phyloP scores from a whole-genome alignment of 805 yeast species.

The Ogataea glucozyma region DNA sequence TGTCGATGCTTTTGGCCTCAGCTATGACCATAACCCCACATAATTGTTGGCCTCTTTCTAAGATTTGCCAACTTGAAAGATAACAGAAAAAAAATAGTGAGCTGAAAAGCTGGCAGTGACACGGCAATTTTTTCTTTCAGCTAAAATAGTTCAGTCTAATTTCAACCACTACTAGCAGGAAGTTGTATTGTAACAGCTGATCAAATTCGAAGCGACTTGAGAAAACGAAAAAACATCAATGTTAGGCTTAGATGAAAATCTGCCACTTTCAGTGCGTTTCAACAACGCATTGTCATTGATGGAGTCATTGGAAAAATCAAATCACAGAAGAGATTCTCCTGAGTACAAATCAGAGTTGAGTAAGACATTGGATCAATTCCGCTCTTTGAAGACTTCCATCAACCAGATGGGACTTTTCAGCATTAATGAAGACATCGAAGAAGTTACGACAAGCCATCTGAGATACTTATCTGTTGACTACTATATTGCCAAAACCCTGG shows the following conservation, averaged over 20 bases:
- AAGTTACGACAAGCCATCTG: conserved; percentile 62
- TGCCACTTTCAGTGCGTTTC: conserved; percentile 23
- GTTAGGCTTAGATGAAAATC: not conserved
- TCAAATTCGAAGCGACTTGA: too few species aligned
- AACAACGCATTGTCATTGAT: conserved; percentile 11
- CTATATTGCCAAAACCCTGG: conserved; percentile 49
- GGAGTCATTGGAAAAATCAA: conserved; percentile 14
- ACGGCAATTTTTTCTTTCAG: too few species aligned
- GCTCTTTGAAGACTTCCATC: conserved; percentile 36
- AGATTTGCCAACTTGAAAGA: too few species aligned
- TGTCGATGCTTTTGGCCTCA: not conserved
- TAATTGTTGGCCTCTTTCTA: too few species aligned
- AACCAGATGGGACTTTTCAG: conserved; percentile 63
- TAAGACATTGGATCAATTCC: conserved; percentile 12
- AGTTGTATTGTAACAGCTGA: too few species aligned
- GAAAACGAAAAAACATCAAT: too few species aligned
- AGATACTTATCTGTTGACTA: conserved; percentile 61
- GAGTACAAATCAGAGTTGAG: conserved; percentile 19
- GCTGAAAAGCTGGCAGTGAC: too few species aligned
- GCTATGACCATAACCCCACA: too few species aligned
- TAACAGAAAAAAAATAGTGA: too few species aligned
- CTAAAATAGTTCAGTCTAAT: too few species aligned
- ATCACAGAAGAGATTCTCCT: conserved; percentile 25
- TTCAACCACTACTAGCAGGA: too few species aligned
- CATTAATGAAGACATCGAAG: conserved; percentile 68